These are phyloP conservation scores for Solanum stenotomum DNA, from an alignment of 257 asterid genomes.

Conservation along the genomic window DNA sequence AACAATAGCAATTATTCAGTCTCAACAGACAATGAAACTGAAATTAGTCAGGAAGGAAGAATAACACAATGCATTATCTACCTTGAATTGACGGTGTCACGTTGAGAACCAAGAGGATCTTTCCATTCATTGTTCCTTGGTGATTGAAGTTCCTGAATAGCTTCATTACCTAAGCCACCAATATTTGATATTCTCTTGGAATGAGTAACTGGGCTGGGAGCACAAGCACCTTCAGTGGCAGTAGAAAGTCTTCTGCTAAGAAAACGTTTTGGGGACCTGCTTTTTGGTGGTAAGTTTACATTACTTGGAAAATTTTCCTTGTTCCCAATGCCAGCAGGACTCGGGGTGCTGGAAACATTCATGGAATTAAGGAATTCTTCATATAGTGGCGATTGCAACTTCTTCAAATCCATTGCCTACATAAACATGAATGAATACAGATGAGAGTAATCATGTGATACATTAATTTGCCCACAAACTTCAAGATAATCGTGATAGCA, in stretches of 20 bases:
- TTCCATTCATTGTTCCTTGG: slow-evolving; percentile 24
- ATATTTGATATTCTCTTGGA: slow-evolving; percentile 68
- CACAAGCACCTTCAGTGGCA: slow-evolving; percentile 52
- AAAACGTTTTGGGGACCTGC: slow-evolving; percentile 73
- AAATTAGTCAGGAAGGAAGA: neutral
- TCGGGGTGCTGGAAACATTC: slow-evolving; percentile 50
- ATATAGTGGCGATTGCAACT: slow-evolving; percentile 88
- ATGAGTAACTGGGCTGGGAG: slow-evolving; percentile 51
- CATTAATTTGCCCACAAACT: neutral
- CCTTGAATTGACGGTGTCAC: slow-evolving; percentile 73
- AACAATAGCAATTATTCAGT: slow-evolving; percentile 14
- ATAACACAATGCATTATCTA: slow-evolving; percentile 4
- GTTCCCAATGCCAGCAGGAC: slow-evolving; percentile 48
- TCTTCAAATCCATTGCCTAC: slow-evolving; percentile 85
- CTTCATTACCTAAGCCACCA: slow-evolving; percentile 31
- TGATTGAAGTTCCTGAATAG: slow-evolving; percentile 42
- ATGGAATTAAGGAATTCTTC: slow-evolving; percentile 76
- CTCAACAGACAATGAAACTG: slow-evolving; percentile 1
- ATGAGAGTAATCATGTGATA: neutral
- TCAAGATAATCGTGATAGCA: neutral
- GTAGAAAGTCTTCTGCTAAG: slow-evolving; percentile 68
- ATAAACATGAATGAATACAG: slow-evolving; percentile 8
- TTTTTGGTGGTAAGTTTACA: slow-evolving; percentile 79
- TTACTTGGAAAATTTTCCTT: slow-evolving; percentile 74
- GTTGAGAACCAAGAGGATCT: slow-evolving; percentile 45